Evolutionary conservation across 768 basidiomycete species (phyloP), one percentile per base, ranked within the genome.

Genomic region (Psilocybe sp.): DNA sequence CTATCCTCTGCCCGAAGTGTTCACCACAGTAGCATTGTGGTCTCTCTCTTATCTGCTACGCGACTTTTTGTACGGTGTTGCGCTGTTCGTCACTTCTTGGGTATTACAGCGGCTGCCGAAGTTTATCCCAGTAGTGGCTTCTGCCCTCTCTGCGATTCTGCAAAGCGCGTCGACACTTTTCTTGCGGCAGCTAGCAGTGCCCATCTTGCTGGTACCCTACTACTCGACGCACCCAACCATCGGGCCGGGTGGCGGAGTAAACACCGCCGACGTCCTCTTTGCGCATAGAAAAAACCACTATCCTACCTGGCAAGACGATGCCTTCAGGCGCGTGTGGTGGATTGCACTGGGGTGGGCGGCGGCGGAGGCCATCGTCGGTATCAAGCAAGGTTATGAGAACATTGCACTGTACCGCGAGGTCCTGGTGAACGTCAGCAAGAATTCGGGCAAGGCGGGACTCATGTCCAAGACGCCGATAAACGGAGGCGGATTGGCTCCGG

Each of bases 261-360:
- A 28, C 7, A 28, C 7, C 7, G 23, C 23, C 4, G 23, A 28
- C 23, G 23, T 4, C 7, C 7, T 28, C 23, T 28, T 28, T 28
- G 23, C 23, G 23, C 23, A 28, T 7, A 28, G 7, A 28, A 57
- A 53, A 23, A 50, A 36, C 51, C 62, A 72, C 43, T 68, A 64
- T 31, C 76, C 84, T 37, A 81, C 78, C 7, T 84, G 79, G 73
- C 69, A 65, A 48, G 80, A 72, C 64, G 64, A 50, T 74, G 78
- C 80, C 3, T 92, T 92, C 69, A 63, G 67, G 16, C 74, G 80
- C 28, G 79, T 87, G 3, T 91, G 89, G 88, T 89, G 84, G 84
- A 68, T 89, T 34, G 84, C 85, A 2, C 70, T 92, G 2, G 86
- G 87, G 0, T 89, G 85, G 84, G 85, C 87, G 11, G 66, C 78